Evolutionary conservation across 2,329 filamentous ascomycete species (phyloP).

Genomic region (Colletotrichum truncatum): DNA sequence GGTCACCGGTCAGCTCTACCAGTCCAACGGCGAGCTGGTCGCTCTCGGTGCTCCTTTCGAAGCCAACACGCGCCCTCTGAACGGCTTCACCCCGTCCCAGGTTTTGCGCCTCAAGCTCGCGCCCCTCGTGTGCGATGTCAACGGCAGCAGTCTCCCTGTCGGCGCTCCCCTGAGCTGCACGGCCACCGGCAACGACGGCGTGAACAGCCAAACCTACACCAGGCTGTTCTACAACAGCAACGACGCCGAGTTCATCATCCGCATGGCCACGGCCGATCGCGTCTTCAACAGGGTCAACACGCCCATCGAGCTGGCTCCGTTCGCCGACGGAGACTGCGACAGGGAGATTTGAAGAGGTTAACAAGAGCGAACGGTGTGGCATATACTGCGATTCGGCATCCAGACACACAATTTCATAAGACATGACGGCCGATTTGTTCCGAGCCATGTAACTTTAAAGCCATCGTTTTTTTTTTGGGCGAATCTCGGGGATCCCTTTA

Average conservation of each 20-base stretch:
- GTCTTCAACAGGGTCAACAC: not conserved
- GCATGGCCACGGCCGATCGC: slow-evolving; percentile 8
- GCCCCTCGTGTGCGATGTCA: slow-evolving; percentile 7
- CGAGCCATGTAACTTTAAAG: not conserved
- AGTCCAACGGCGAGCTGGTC: not conserved
- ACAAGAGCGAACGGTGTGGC: not conserved
- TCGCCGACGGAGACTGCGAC: not conserved
- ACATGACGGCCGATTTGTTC: not conserved
- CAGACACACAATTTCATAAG: not conserved
- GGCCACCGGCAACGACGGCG: slow-evolving; percentile 19
- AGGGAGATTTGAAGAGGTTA: not conserved
- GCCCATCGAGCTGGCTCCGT: slow-evolving; percentile 2
- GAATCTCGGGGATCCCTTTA: not conserved
- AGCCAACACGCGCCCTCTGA: slow-evolving; percentile 9
- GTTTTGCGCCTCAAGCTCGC: slow-evolving; percentile 17
- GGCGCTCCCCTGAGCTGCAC: slow-evolving; percentile 16
- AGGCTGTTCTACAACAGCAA: slow-evolving; percentile 15
- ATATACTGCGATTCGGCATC: not conserved
- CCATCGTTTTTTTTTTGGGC: not conserved
- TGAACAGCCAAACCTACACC: slow-evolving; percentile 4
- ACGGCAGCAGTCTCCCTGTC: not conserved
- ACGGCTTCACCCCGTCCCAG: slow-evolving; percentile 15
- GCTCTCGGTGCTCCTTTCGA: slow-evolving; percentile 11
- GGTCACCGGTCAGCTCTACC: slow-evolving; percentile 17
- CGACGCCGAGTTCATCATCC: slow-evolving; percentile 1